Evolutionary conservation across 2,329 filamentous ascomycete species (phyloP), one percentile per base, ranked within the genome.

Genomic region (Ramularia collo-cygni): DNA sequence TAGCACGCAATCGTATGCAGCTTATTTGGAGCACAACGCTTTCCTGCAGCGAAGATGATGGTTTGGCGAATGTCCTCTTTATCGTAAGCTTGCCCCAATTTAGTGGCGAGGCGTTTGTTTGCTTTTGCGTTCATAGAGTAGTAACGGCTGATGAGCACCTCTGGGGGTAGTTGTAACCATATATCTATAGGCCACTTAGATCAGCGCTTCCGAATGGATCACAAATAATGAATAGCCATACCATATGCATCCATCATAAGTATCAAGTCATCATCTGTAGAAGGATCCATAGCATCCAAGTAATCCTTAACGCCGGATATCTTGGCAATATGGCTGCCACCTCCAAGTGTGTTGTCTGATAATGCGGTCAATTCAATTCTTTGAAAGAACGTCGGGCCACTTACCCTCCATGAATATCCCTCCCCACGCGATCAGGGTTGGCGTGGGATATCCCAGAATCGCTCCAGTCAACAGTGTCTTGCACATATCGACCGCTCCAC

Each of bases 41-140:
- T 78, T 37, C 68, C 65, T 2, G 75, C 74, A 3, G 66, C 71
- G 47, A 78, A 79, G 1, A 79, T 50, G 8, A 79, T 70, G 2
- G 65, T 70, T 48, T 77, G 71, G 7, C 35, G 31, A 17, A 50
- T 42, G 9, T 4, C 64, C 17, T 54, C 39, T 3, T 27, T 33
- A 8, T 44, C 27, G 64, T 49, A 72, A 68, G 49, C 65, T 67
- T 29, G 50, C 1, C 51, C 53, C 1, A 56, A 35, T 13, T 46
- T 34, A 14, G 67, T 58, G 24, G 64, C 60, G 34, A 81, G 59
- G 27, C 70, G 67, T 27, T 62, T 57, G 47, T 82, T 54, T 15
- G 53, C 53, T 16, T 39, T 41, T 4, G 29, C 39, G 27, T 53
- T 53, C 35, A 55, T 47, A 19, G 43, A 35, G 21, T 53, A 32